phyloP scores from a whole-genome alignment of 2,329 filamentous ascomycete species.

The Paracoccidioides brasiliensis region DNA sequence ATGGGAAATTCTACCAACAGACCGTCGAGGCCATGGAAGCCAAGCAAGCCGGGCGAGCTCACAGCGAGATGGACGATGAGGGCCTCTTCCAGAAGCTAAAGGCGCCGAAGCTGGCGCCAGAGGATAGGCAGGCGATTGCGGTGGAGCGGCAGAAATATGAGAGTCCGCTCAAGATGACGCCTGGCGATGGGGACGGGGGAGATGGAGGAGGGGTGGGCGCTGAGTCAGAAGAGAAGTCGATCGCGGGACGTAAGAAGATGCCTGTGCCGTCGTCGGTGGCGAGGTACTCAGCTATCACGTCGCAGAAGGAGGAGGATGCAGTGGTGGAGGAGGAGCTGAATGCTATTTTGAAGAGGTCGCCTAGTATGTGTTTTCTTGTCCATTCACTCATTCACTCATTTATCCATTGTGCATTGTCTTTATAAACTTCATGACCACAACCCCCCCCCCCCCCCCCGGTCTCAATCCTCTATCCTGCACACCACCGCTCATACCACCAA shows the following conservation, averaged over 20 bases:
- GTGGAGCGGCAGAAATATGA: slow-evolving; percentile 47
- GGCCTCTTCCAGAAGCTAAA: slow-evolving; percentile 54
- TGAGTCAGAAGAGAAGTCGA: slow-evolving; percentile 31
- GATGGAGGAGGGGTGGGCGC: slow-evolving; percentile 3
- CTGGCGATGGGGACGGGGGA: slow-evolving; percentile 37
- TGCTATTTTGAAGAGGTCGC: slow-evolving; percentile 67
- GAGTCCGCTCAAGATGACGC: slow-evolving; percentile 21
- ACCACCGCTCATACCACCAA: not conserved
- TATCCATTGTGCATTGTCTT: slow-evolving; percentile 4
- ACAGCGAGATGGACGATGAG: slow-evolving; percentile 44
- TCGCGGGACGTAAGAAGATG: slow-evolving; percentile 43
- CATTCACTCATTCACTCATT: not conserved
- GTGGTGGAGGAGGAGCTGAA: slow-evolving; percentile 58
- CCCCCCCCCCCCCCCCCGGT: not conserved
- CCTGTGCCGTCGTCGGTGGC: slow-evolving; percentile 23
- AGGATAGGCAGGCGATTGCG: slow-evolving; percentile 52
- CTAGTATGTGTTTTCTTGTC: slow-evolving; percentile 48
- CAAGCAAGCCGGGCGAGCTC: slow-evolving; percentile 24
- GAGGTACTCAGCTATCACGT: too few relatives aligned
- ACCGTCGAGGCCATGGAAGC: slow-evolving; percentile 43
- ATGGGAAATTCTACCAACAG: slow-evolving; percentile 41
- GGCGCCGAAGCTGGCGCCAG: slow-evolving; percentile 53
- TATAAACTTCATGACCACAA: not conserved
- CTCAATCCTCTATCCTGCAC: not conserved
- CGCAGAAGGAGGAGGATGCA: slow-evolving; percentile 15